Percentiles rank a stretch among this genome's conserved stretches.
phyloP scores from a whole-genome alignment of 2,329 filamentous ascomycete genomes.

The Sordariomycetes sp. region DNA sequence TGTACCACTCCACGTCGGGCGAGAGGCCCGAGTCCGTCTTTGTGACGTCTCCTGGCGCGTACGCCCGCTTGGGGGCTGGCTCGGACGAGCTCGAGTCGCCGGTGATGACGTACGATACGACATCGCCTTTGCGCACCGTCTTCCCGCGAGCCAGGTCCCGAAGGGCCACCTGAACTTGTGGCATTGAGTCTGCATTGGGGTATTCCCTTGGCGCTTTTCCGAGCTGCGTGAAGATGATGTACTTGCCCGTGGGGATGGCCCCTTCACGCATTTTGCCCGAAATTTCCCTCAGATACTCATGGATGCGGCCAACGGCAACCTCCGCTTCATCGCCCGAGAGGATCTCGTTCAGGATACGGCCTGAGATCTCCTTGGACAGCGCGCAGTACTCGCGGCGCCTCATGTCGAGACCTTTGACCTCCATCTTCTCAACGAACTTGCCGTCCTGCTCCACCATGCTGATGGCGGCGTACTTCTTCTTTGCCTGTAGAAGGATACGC shows the following conservation, averaged over 20 bases:
- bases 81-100: slow-evolving; percentile 50
- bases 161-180: slow-evolving; percentile 89
- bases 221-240: slow-evolving; percentile 95
- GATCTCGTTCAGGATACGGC: slow-evolving; percentile 81
- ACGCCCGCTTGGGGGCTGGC: slow-evolving; percentile 75
- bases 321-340: slow-evolving; percentile 89
- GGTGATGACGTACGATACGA: slow-evolving; percentile 85
- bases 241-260: slow-evolving; percentile 65
- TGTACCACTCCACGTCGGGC: slow-evolving; percentile 94
- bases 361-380: slow-evolving; percentile 88
- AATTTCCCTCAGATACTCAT: slow-evolving; percentile 84
- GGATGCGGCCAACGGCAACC: slow-evolving; percentile 74
- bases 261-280: slow-evolving; percentile 75
- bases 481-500: slow-evolving; percentile 83
- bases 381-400: slow-evolving; percentile 92
- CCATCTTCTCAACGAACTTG: slow-evolving; percentile 86
- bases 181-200: slow-evolving; percentile 89
- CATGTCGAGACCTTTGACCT: slow-evolving; percentile 98
- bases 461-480: slow-evolving; percentile 98
- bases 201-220: slow-evolving; percentile 91
- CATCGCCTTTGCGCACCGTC: slow-evolving; percentile 80
- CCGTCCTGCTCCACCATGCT: slow-evolving; percentile 83
- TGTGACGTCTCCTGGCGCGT: slow-evolving; percentile 70
- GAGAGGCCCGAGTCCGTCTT: slow-evolving; percentile 63
- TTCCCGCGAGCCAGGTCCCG: slow-evolving; percentile 80